Evolutionary conservation across 108 stramenopile species (phyloP), one percentile per base, ranked within the genome.

Genomic region (Schizochytrium sp.): DNA sequence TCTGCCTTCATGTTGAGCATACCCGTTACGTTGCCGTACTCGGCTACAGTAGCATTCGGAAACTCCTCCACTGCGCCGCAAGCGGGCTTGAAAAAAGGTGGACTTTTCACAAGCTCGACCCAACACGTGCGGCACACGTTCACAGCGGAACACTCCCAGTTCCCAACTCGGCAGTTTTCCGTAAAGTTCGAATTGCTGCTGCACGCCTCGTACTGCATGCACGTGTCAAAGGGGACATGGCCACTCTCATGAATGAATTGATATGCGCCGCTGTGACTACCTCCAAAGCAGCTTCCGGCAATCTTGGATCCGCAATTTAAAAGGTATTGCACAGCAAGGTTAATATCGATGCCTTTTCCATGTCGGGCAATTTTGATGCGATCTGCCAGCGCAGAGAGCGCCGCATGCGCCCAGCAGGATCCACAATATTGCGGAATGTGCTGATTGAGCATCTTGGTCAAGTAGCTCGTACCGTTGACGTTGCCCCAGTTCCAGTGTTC

Each of bases 321-420:
- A 5, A 97, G 60, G 91, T 92, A 96, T 72, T 97, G 97, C 58
- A 95, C 93, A 41, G 94, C 92, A n/a, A 95, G 92, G 90, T 95
- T 96, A 88, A 95, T 95, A 34, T 95, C 92, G 44, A 90, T 91
- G 6, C 76, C 76, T 34, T 47, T 72, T 18, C 87, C 95, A 25
- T 92, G 87, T 12, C 95, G 91, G 0, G 95, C 96, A 91, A 98
- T 98, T 88, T 96, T 97, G 93, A 98, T 96, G 58, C 97, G 96
- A 92, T 98, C 97, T 5, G 95, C 91, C 12, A 98, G 91, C 18
- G 95, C 87, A 19, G 93, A 93, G 44, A 96, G 91, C 87, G 97
- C 92, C 28, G 93, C 96, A 71, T 97, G 96, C 5, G 97, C 97
- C 98, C 98, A 98, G 91, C 98, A 98, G 29, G 92, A 94, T 12